Evolutionary conservation across 805 yeast species (phyloP).

Genomic region (Zygotorulaspora chibaensis): DNA sequence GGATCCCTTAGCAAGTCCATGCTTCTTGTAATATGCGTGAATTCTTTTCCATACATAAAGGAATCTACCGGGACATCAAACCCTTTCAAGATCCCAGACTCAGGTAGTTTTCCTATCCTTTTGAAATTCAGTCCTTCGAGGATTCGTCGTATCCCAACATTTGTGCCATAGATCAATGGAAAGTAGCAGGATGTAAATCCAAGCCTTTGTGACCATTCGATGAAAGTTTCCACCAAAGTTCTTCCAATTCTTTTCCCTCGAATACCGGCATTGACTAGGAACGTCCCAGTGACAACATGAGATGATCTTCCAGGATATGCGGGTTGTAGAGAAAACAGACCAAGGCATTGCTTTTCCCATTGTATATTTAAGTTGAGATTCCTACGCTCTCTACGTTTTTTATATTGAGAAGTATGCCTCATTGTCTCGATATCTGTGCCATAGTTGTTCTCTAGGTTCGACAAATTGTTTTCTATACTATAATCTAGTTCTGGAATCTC

Average conservation of each 20-base stretch:
- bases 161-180: slow-evolving; percentile 84
- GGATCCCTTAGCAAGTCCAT: slow-evolving; percentile 31
- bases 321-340: slow-evolving; percentile 79
- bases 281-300: slow-evolving; percentile 87
- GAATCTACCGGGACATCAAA: slow-evolving; percentile 84
- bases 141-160: slow-evolving; percentile 73
- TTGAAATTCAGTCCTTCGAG: slow-evolving; percentile 74
- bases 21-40: slow-evolving; percentile 45
- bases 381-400: slow-evolving; percentile 27
- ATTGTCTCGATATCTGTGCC: slow-evolving; percentile 22
- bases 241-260: slow-evolving; percentile 89
- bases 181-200: slow-evolving; percentile 84
- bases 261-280: slow-evolving; percentile 88
- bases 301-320: slow-evolving; percentile 90
- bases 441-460: slow-evolving; percentile 18
- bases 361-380: slow-evolving; percentile 43
- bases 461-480: slow-evolving; percentile 17
- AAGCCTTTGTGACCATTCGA: slow-evolving; percentile 86
- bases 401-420: slow-evolving; percentile 26
- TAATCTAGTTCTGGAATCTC: slow-evolving; percentile 53
- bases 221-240: slow-evolving; percentile 73
- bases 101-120: slow-evolving; percentile 71
- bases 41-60: slow-evolving; percentile 74
- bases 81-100: slow-evolving; percentile 87
- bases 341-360: slow-evolving; percentile 93